Conservation (phyloP, 345 rosid genomes). For the Acer saccharum region DNA sequence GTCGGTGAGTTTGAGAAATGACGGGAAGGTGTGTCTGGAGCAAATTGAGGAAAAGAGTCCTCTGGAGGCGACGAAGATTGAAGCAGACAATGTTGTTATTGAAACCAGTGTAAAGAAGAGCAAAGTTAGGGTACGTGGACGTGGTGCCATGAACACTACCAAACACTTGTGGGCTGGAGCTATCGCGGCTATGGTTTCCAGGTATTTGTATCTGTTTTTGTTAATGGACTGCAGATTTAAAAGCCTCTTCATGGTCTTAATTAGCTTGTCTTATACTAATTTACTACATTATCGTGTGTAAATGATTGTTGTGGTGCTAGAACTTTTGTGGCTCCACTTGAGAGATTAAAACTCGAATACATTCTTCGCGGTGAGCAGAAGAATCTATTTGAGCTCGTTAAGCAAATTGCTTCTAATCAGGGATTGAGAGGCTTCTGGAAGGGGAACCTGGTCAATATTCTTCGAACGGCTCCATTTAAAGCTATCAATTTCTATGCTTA, state of each 20-base stretch:
- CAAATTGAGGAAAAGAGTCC: constrained; percentile 27
- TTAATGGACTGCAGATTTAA: not conserved
- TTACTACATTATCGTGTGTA: constrained; percentile 7
- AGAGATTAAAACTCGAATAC: constrained; percentile 78
- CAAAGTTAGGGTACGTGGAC: constrained; percentile 31
- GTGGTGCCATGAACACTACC: constrained; percentile 44
- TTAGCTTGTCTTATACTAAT: not conserved
- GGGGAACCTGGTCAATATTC: constrained; percentile 73
- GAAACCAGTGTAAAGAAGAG: constrained; percentile 34
- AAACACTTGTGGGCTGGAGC: constrained; percentile 87
- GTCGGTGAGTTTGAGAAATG: constrained; percentile 57
- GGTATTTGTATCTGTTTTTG: constrained; percentile 37
- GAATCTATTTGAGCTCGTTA: constrained; percentile 49
- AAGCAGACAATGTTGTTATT: not conserved
- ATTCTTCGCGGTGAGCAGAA: constrained; percentile 71
- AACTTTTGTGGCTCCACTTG: constrained; percentile 79
- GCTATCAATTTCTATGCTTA: constrained; percentile 75
- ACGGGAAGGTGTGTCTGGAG: constrained; percentile 31
- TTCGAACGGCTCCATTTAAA: constrained; percentile 78
- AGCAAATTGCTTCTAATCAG: constrained; percentile 58
- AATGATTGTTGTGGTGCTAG: constrained; percentile 32
- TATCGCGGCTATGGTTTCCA: constrained; percentile 79
- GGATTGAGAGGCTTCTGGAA: constrained; percentile 76
- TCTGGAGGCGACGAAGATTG: constrained; percentile 7
- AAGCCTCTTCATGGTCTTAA: not conserved